Conservation (phyloP, 306 rosid species). For the Cucurbita argyrosperma region DNA sequence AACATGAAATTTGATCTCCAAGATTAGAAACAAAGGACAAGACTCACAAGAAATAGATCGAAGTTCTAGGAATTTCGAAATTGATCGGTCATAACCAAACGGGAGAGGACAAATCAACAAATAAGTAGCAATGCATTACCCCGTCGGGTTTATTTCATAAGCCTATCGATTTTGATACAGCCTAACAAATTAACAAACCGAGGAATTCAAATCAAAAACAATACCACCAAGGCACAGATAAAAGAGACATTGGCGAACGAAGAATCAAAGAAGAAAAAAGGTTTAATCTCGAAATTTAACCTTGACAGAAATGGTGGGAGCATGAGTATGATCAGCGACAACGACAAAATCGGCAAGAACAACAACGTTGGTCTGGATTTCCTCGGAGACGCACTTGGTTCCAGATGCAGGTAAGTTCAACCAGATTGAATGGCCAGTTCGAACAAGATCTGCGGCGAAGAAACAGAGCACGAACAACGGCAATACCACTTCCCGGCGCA, state of each 20-base stretch:
- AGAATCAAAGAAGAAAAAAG: background rate
- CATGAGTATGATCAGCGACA: slow-evolving; percentile 27
- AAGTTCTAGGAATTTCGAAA: background rate
- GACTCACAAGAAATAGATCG: background rate
- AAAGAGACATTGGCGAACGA: background rate
- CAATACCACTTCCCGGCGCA: background rate
- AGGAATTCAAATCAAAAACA: background rate
- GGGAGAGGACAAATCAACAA: background rate
- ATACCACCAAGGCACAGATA: background rate
- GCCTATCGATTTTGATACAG: background rate
- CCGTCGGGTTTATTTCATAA: background rate
- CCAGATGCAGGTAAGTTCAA: slow-evolving; percentile 43
- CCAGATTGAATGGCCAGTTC: slow-evolving; percentile 31
- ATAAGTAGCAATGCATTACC: background rate
- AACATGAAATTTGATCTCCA: background rate
- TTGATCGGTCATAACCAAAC: background rate
- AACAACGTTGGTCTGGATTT: slow-evolving; percentile 80
- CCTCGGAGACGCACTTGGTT: slow-evolving; percentile 91
- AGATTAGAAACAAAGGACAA: background rate
- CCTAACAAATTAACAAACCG: background rate
- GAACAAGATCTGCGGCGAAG: slow-evolving; percentile 10
- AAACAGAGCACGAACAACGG: slow-evolving; percentile 7
- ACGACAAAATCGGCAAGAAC: slow-evolving; percentile 77
- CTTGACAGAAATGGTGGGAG: slow-evolving; percentile 62
- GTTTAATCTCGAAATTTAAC: slow-evolving; percentile 10